phyloP scores from a whole-genome alignment of 164 flowering plant genomes.

The Tetrastigma voinierianum region DNA sequence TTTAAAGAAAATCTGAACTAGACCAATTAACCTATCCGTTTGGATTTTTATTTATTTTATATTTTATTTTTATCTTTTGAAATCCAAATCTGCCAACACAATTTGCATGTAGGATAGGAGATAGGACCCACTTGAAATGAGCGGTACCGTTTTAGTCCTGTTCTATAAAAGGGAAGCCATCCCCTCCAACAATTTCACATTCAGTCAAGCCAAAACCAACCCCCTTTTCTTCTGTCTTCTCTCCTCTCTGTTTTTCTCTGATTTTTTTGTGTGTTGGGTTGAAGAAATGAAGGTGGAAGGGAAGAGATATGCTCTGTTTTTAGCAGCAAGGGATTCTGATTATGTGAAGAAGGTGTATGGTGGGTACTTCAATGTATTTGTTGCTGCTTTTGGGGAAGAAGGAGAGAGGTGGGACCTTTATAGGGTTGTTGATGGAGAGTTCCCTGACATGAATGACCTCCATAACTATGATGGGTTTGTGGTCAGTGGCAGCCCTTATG shows the following conservation, averaged over 20 bases:
- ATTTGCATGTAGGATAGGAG: too few relatives aligned
- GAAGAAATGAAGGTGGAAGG: constrained; percentile 22
- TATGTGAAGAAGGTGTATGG: constrained; percentile 74
- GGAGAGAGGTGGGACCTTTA: constrained; percentile 77
- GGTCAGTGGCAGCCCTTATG: constrained; percentile 71
- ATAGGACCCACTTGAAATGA: too few relatives aligned
- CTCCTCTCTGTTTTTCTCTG: neutral
- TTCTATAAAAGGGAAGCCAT: too few relatives aligned
- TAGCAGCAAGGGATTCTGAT: constrained; percentile 70
- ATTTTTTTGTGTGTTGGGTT: neutral
- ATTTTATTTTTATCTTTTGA: too few relatives aligned
- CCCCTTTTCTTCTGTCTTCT: neutral
- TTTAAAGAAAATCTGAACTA: too few relatives aligned
- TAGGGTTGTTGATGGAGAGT: constrained; percentile 72
- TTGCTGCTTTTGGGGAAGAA: constrained; percentile 58
- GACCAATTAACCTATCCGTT: too few relatives aligned
- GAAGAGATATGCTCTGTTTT: constrained; percentile 60
- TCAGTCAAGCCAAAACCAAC: neutral
- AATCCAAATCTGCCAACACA: too few relatives aligned
- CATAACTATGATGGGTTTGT: constrained; percentile 67
- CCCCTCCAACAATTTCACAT: neutral
- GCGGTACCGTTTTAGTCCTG: too few relatives aligned
- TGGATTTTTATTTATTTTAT: too few relatives aligned
- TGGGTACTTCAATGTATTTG: constrained; percentile 79
- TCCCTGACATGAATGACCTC: constrained; percentile 58